Conservation (phyloP, 345 rosid species). For the Eucalyptus tenuipes region DNA sequence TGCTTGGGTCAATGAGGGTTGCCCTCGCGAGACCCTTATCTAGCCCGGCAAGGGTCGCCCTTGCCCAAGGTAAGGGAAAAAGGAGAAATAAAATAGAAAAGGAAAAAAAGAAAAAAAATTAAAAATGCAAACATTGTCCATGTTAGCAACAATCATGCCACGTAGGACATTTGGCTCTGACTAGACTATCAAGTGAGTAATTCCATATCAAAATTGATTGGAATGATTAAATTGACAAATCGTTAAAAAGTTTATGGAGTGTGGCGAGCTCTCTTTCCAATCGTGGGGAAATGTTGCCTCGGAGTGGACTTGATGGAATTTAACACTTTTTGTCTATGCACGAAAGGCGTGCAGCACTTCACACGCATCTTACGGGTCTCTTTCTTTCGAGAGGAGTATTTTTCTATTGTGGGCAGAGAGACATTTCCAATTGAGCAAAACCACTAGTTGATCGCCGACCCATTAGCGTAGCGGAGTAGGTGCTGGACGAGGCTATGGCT, state of each 20-base stretch:
- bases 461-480: background rate
- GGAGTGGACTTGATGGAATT: background rate
- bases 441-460: background rate
- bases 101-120: fast-evolving
- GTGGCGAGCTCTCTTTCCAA: background rate
- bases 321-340: background rate
- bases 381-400: background rate
- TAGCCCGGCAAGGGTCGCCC: no score
- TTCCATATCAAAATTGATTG: no score
- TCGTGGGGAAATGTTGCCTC: background rate
- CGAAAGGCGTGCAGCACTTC: background rate
- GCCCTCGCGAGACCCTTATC: no score
- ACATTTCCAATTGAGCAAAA: background rate
- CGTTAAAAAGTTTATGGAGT: no score
- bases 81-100: no score
- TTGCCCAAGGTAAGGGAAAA: background rate
- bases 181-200: background rate
- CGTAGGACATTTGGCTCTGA: fast-evolving
- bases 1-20: background rate
- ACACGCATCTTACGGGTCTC: background rate
- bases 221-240: no score
- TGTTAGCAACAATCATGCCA: fast-evolving
- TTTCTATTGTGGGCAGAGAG: background rate
- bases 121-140: background rate
- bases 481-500: background rate